phyloP scores from a whole-genome alignment of 805 yeast genomes.

The Ascoidea tarda region DNA sequence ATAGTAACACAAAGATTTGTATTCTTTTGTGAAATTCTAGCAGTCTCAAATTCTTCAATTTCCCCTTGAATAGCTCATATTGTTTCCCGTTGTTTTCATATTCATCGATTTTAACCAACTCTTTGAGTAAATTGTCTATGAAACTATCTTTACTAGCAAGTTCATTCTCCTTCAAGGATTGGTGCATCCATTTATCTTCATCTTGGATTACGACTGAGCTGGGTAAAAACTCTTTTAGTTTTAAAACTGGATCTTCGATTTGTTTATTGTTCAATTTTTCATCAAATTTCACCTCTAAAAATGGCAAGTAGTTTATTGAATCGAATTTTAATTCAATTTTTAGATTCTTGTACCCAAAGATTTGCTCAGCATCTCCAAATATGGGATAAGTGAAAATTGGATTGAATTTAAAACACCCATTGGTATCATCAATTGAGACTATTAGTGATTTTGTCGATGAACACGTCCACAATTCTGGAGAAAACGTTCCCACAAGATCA shows the following conservation, averaged over 20 bases:
- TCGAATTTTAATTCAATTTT: constrained; percentile 60
- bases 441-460: constrained; percentile 58
- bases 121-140: constrained; percentile 12
- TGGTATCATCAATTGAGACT: constrained; percentile 43
- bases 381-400: constrained; percentile 88
- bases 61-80: constrained; percentile 36
- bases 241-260: constrained; percentile 43
- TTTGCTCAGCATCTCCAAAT: constrained; percentile 81
- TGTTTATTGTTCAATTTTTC: constrained; percentile 32
- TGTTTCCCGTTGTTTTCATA: constrained; percentile 23
- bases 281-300: constrained; percentile 43
- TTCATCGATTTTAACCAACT: constrained; percentile 20
- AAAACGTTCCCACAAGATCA: background rate
- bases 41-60: constrained; percentile 20
- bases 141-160: constrained; percentile 28
- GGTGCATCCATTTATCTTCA: constrained; percentile 54
- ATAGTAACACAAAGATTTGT: constrained; percentile 68
- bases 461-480: constrained; percentile 60
- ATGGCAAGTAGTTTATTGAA: constrained; percentile 58
- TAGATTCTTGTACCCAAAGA: constrained; percentile 71
- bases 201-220: constrained; percentile 40
- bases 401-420: constrained; percentile 47
- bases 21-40: constrained; percentile 47
- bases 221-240: constrained; percentile 47
- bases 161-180: constrained; percentile 29